Base-by-base conservation (phyloP, 2,329 filamentous ascomycete genomes). In the Cladosporium colombiae region DNA sequence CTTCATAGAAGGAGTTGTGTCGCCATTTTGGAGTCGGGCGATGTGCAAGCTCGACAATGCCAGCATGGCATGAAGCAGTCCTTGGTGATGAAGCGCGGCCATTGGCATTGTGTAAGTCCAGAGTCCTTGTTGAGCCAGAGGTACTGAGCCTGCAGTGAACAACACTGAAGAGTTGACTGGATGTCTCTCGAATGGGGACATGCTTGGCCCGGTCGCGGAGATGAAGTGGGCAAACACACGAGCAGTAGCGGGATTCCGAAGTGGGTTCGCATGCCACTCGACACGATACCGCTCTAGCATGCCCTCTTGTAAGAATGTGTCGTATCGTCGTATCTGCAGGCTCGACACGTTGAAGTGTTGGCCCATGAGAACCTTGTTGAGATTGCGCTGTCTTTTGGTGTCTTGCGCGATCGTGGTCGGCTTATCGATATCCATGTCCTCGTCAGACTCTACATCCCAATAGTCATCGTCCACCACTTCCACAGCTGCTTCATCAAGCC, bases 181-280 rank as follows among this genome's bases (percentile, higher is more conserved):
- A 75, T 93, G 88, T 62, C 94, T 85, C 78, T 98, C 93, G 75
- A 92, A 97, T 31, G 96, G 85, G 1, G 93, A 96, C 74, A 98
- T 86, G 70, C 87, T 91, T 0, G 93, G 91, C 0, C 90, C 93
- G 2, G 93, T 96, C 7, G 95, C 90, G 70, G 92, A 90, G 56
- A 98, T 88, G 76, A 97, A 98, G 78, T 98, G 93, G 76, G 90
- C 90, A 76, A 98, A 98, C 7, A 97, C 88, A 33, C 89, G 86
- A 16, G 92, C 89, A 13, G 92, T 94, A 69, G 90, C 89, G 2
- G 88, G 85, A 69, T 97, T 92, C 70, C 89, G 91, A 31, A 97
- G 81, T 35, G 95, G 93, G 46, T 80, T 84, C 11, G 82, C 82
- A 60, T 78, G 78, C 69, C 79, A 75, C 69, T 84, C 81, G 2